Evolutionary conservation across 2,329 filamentous ascomycete species (phyloP).

Genomic region (Fusarium equiseti): DNA sequence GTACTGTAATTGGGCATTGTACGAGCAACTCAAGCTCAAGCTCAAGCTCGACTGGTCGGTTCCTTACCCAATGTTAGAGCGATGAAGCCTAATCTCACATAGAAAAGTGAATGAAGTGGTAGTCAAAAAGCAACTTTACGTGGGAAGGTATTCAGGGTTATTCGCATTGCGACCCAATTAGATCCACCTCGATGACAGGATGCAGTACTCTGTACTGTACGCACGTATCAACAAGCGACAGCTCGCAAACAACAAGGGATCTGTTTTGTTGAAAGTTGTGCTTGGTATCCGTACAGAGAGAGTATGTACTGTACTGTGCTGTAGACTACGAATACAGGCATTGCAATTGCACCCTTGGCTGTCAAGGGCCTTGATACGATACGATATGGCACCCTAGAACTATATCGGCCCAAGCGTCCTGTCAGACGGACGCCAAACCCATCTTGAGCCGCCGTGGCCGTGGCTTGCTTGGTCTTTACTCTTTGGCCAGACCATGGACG

Average conservation of each 20-base stretch:
- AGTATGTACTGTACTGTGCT: background rate
- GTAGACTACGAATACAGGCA: background rate
- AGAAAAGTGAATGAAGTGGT: background rate
- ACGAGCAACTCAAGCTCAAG: conserved; percentile 5
- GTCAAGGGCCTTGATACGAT: conserved; percentile 26
- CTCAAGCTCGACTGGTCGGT: background rate
- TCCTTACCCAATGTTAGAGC: background rate
- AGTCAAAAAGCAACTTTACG: conserved; percentile 29
- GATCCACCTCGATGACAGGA: conserved; percentile 23
- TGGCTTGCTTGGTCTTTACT: conserved; percentile 22
- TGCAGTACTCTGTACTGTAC: background rate
- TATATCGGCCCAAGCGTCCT: conserved; percentile 45
- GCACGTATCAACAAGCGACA: background rate
- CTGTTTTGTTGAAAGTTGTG: background rate
- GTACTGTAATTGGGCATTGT: conserved; percentile 15
- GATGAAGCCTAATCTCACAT: conserved; percentile 24
- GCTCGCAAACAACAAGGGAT: background rate
- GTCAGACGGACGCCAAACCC: conserved; percentile 43
- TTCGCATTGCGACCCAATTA: conserved; percentile 27
- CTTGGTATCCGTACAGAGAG: background rate
- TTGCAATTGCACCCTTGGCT: conserved; percentile 8
- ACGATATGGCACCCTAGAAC: conserved; percentile 17
- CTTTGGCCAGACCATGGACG: conserved; percentile 22
- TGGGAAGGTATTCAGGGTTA: conserved; percentile 11
- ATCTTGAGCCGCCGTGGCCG: conserved; percentile 38